phyloP scores from a whole-genome alignment of 148 eudicot species.

The Chenopodium album region DNA sequence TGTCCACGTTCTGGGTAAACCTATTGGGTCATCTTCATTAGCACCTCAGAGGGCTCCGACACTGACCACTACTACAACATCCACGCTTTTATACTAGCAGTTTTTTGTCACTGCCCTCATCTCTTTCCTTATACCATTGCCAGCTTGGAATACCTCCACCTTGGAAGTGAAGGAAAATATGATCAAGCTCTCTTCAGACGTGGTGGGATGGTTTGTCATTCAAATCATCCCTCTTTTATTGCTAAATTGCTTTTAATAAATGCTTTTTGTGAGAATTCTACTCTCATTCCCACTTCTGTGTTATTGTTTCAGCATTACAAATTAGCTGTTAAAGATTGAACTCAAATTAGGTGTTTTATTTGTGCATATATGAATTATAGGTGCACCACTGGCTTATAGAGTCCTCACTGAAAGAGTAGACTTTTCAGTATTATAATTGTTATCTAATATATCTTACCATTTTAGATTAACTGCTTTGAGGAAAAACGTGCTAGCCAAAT shows the following conservation, averaged over 20 bases:
- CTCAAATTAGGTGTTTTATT: neutral
- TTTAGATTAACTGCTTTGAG: slow-evolving; percentile 90
- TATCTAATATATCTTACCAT: neutral
- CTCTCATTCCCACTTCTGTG: neutral
- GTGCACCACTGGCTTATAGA: neutral
- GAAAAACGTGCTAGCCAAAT: slow-evolving; percentile 94
- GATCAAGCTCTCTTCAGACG: neutral
- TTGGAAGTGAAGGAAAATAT: neutral
- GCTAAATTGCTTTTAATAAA: neutral
- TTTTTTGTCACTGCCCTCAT: too few relatives aligned
- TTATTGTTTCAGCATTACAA: neutral
- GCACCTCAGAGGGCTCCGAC: neutral
- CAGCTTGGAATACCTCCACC: neutral
- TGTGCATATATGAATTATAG: neutral
- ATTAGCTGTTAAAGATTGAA: neutral
- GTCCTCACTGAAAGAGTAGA: neutral
- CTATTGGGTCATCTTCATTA: neutral
- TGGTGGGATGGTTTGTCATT: neutral
- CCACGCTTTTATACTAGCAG: neutral
- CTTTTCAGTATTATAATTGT: neutral
- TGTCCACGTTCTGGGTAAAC: neutral
- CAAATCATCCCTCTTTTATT: neutral
- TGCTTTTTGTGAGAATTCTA: neutral
- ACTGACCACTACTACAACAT: neutral
- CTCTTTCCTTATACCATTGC: neutral